Evolutionary conservation across 768 basidiomycete genomes (phyloP).

Genomic region (Trametes cinnabarina): DNA sequence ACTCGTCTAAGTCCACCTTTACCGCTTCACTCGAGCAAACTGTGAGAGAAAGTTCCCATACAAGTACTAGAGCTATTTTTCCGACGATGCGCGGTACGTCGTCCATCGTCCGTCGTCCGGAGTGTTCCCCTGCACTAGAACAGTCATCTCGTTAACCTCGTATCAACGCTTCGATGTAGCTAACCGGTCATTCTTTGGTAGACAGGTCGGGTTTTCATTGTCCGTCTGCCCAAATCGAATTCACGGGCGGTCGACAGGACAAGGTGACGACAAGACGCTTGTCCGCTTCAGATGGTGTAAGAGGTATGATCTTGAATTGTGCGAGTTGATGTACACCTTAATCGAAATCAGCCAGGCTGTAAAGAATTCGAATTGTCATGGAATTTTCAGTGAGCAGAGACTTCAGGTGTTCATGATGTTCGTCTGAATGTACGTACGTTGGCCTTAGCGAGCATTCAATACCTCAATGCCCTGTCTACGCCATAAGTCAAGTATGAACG

Average conservation of each 20-base stretch:
- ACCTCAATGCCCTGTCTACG: constrained; percentile 2
- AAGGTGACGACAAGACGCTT: too few species aligned
- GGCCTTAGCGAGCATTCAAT: constrained; percentile 7
- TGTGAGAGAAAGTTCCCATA: constrained; percentile 15
- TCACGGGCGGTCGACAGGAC: neutral
- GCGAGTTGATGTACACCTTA: too few species aligned
- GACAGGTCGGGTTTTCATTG: neutral
- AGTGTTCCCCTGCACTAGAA: constrained; percentile 15
- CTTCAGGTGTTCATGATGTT: constrained; percentile 17
- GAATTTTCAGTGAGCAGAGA: too few species aligned
- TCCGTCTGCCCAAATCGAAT: neutral
- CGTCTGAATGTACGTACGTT: neutral
- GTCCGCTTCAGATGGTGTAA: too few species aligned
- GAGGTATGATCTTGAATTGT: too few species aligned
- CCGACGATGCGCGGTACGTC: constrained; percentile 9
- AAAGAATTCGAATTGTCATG: too few species aligned
- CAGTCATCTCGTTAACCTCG: neutral
- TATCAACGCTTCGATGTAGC: constrained; percentile 3
- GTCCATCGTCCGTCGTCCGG: neutral
- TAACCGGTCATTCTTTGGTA: constrained; percentile 15
- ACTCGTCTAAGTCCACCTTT: constrained; percentile 8
- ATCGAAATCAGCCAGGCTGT: too few species aligned
- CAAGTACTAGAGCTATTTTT: constrained; percentile 6
- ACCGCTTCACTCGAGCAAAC: constrained; percentile 5
- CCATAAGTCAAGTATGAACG: neutral